Conservation (phyloP, 768 basidiomycete genomes). For the Cytidiella melzeri region DNA sequence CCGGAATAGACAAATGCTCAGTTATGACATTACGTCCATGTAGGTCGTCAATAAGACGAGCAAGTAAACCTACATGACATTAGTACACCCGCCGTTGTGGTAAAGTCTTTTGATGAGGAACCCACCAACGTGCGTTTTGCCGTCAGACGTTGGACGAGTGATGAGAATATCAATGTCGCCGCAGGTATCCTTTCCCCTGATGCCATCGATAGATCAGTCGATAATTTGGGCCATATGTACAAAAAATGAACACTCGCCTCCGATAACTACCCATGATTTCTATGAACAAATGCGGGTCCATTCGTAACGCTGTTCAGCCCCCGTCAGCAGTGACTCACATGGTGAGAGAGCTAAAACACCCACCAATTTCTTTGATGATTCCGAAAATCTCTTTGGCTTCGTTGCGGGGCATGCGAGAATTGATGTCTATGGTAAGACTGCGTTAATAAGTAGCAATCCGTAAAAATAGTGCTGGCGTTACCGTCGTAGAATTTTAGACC, state of each 20-base stretch:
- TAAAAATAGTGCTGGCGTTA: no score
- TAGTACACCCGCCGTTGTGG: neutral
- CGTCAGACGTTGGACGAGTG: conserved; percentile 67
- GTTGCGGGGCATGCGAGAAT: conserved; percentile 74
- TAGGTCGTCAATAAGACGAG: conserved; percentile 49
- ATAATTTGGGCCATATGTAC: neutral
- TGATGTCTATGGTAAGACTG: conserved; percentile 70
- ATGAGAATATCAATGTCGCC: conserved; percentile 93
- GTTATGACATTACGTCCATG: conserved; percentile 60
- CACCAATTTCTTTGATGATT: conserved; percentile 66
- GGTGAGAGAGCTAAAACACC: conserved; percentile 7
- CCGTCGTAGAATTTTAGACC: conserved; percentile 69
- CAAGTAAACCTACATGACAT: conserved; percentile 46
- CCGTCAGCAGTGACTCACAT: neutral
- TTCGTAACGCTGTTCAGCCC: conserved; percentile 46
- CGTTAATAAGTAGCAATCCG: neutral
- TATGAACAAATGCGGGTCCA: conserved; percentile 68
- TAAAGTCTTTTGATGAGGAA: neutral
- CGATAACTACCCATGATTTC: conserved; percentile 93
- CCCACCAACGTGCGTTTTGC: conserved; percentile 65
- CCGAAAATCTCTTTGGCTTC: conserved; percentile 75
- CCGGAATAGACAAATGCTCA: conserved; percentile 72
- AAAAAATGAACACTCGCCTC: conserved; percentile 37
- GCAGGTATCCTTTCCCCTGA: conserved; percentile 71
- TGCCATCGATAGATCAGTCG: neutral